Percentiles rank a stretch among this genome's conserved stretches.
phyloP scores from a whole-genome alignment of 352 stramenopile species.

The Stramenopiles sp. region DNA sequence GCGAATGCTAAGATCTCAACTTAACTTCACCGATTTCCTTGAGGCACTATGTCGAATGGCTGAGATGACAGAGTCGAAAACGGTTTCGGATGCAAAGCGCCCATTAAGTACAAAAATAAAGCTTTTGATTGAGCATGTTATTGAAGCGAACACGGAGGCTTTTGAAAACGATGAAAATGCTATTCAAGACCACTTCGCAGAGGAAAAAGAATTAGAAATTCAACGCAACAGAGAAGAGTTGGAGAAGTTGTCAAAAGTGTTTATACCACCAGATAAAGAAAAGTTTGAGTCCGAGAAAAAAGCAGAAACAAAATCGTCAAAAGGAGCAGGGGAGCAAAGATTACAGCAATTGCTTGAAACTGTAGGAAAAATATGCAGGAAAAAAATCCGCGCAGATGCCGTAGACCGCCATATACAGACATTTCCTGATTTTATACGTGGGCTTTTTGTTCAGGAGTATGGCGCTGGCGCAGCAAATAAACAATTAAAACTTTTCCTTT shows the following conservation, averaged over 20 bases:
- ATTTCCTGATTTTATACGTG: not conserved
- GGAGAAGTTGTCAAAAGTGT: not conserved
- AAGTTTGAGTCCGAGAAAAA: not conserved
- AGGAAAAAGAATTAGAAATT: not conserved
- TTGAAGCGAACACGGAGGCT: not conserved
- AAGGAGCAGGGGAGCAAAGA: not conserved
- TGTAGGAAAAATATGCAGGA: not conserved
- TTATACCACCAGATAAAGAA: not conserved
- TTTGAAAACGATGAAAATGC: not conserved
- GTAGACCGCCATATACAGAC: not conserved
- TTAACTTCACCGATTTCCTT: not conserved
- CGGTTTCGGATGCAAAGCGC: not conserved
- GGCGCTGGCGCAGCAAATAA: not conserved
- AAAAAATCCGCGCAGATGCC: not conserved
- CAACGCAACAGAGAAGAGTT: not conserved
- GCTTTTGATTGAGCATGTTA: not conserved
- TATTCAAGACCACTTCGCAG: not conserved
- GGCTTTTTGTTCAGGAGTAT: not conserved
- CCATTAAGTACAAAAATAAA: not conserved
- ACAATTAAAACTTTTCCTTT: not conserved
- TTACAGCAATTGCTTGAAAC: not conserved
- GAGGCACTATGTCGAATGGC: not conserved
- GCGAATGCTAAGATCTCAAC: not conserved
- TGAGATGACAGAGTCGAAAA: not conserved
- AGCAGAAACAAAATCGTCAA: not conserved